Evolutionary conservation across 2,329 filamentous ascomycete species (phyloP).

Genomic region (Xylaria arbuscula): DNA sequence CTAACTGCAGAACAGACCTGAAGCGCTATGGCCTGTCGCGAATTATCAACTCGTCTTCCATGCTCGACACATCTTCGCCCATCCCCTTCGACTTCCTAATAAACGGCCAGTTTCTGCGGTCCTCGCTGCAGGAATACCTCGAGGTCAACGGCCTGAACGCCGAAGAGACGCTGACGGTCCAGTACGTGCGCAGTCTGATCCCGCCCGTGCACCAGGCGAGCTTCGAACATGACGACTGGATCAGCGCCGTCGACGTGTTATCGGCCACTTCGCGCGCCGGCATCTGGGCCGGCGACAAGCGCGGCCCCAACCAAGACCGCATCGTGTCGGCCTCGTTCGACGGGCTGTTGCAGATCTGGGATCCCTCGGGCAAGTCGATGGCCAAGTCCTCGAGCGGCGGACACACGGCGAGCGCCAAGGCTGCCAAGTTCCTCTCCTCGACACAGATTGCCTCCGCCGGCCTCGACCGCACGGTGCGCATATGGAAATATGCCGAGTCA

Average conservation of each 20-base stretch:
- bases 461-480: conserved; percentile 83
- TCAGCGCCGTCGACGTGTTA: conserved; percentile 85
- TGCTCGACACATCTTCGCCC: conserved; percentile 72
- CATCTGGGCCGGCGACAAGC: conserved; percentile 63
- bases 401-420: conserved; percentile 80
- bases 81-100: conserved; percentile 94
- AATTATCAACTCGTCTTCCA: conserved; percentile 77
- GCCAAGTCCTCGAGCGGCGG: conserved; percentile 73
- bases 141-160: conserved; percentile 86
- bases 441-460: conserved; percentile 84
- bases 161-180: conserved; percentile 86
- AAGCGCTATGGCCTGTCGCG: conserved; percentile 77
- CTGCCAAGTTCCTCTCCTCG: conserved; percentile 83
- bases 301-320: conserved; percentile 70
- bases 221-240: conserved; percentile 98
- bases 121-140: conserved; percentile 91
- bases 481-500: conserved; percentile 88
- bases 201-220: conserved; percentile 90
- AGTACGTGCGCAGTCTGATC: conserved; percentile 92
- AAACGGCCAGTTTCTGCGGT: conserved; percentile 90
- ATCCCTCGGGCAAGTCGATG: conserved; percentile 84
- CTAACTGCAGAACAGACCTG: conserved; percentile 61
- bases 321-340: conserved; percentile 96
- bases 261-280: conserved; percentile 73
- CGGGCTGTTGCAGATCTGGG: conserved; percentile 88